Evolutionary conservation across 805 yeast species (phyloP).

Genomic region (Barnettozyma vustinii): DNA sequence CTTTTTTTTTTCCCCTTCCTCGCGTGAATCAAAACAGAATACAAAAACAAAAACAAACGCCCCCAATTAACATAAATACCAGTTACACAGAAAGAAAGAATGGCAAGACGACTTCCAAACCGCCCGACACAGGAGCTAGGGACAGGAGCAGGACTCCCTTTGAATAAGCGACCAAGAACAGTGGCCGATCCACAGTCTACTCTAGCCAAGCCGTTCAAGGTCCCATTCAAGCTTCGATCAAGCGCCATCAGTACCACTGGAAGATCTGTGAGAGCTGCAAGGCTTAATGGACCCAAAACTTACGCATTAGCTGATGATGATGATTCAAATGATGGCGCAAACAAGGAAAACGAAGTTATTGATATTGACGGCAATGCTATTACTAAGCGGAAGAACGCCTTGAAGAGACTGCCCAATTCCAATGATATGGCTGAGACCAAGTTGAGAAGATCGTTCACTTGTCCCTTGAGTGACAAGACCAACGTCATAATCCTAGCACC

Average conservation of each 20-base stretch:
- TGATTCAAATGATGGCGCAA: conserved; percentile 14
- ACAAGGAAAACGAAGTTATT: conserved; percentile 32
- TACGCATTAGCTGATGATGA: conserved; percentile 35
- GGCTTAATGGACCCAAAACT: conserved; percentile 34
- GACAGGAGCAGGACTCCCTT: conserved; percentile 65
- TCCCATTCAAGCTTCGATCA: conserved; percentile 44
- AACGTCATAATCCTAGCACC: conserved; percentile 41
- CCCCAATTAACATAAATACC: background rate
- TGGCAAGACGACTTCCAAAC: conserved; percentile 37
- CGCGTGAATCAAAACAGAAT: conserved; percentile 6
- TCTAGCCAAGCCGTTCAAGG: conserved; percentile 62
- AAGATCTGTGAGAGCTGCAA: conserved; percentile 24
- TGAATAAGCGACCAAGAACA: conserved; percentile 47
- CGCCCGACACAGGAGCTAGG: conserved; percentile 48
- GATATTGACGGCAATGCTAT: conserved; percentile 28
- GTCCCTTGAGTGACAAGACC: conserved; percentile 47
- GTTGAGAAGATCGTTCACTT: conserved; percentile 46
- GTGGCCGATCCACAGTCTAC: conserved; percentile 46
- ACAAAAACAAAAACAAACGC: background rate
- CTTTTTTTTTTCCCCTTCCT: background rate
- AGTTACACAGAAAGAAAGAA: conserved; percentile 6
- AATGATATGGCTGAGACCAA: conserved; percentile 34
- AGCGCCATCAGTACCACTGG: conserved; percentile 19
- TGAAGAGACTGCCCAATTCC: conserved; percentile 44
- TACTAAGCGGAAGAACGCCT: conserved; percentile 48